phyloP scores from a whole-genome alignment of 768 basidiomycete genomes.

The Calocybe cyanea region DNA sequence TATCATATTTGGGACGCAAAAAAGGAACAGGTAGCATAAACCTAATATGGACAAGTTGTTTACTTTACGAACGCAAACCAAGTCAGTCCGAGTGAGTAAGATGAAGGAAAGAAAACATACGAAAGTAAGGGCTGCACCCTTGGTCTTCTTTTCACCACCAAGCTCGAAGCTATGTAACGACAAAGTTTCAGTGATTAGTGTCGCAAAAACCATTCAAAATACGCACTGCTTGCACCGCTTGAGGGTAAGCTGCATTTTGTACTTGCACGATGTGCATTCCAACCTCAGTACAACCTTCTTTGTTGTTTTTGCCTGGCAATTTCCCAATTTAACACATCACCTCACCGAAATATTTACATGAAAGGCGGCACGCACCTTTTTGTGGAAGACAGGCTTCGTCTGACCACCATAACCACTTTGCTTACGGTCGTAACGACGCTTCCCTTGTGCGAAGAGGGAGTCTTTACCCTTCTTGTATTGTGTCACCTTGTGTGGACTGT shows the following conservation, averaged over 20 bases:
- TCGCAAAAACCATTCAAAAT: neutral
- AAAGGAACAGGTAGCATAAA: slow-evolving; percentile 14
- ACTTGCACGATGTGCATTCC: slow-evolving; percentile 98
- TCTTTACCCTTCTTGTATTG: slow-evolving; percentile 99
- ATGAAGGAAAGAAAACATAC: slow-evolving; percentile 44
- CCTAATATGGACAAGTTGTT: slow-evolving; percentile 17
- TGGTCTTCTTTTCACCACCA: slow-evolving; percentile 99
- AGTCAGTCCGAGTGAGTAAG: neutral
- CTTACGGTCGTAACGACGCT: slow-evolving; percentile 99
- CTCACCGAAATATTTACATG: neutral
- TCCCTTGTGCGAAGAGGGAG: slow-evolving; percentile 96
- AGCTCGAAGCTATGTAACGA: slow-evolving; percentile 79
- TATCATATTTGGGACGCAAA: slow-evolving; percentile 20
- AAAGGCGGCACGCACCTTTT: slow-evolving; percentile 64
- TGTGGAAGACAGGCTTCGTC: slow-evolving; percentile 99
- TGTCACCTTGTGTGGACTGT: slow-evolving; percentile 96
- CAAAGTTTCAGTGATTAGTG: neutral
- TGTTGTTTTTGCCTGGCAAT: slow-evolving; percentile 84
- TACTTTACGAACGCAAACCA: slow-evolving; percentile 12
- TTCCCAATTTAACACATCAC: neutral
- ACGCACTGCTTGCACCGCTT: slow-evolving; percentile 99
- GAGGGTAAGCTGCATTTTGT: slow-evolving; percentile 93
- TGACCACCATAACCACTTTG: slow-evolving; percentile 99
- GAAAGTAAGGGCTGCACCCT: slow-evolving; percentile 93
- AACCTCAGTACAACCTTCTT: slow-evolving; percentile 99